A percentile compares a stretch with the other conserved stretches of the same genome.
phyloP scores from a whole-genome alignment of 805 yeast species.

The Candida palmyrensis region DNA sequence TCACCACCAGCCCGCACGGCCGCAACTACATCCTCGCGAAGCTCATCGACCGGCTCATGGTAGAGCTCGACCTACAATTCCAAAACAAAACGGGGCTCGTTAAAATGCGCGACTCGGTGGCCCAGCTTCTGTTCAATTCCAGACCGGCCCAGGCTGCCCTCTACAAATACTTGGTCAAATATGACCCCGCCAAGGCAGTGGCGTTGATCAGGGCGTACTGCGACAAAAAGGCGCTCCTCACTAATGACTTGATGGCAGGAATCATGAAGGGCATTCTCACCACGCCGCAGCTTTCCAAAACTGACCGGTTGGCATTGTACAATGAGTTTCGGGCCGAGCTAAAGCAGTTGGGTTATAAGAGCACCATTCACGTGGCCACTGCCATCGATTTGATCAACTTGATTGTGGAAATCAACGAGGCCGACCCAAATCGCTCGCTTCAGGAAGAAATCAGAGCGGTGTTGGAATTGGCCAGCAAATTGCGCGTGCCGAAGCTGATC shows the following conservation, averaged over 20 bases:
- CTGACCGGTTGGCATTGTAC: constrained; percentile 15
- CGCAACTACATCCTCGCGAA: too few species aligned
- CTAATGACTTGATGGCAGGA: constrained; percentile 13
- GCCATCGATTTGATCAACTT: constrained; percentile 9
- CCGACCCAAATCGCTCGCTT: constrained; percentile 4
- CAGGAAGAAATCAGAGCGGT: constrained; percentile 7
- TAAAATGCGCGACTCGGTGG: constrained; percentile 16
- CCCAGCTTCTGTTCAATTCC: constrained; percentile 11
- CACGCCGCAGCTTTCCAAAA: constrained; percentile 10
- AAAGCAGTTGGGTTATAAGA: constrained; percentile 14
- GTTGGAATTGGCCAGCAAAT: constrained; percentile 6
- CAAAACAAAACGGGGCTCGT: too few species aligned
- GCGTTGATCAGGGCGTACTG: constrained; percentile 18
- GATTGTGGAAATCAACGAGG: constrained; percentile 8
- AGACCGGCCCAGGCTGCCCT: constrained; percentile 11
- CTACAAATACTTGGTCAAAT: constrained; percentile 20
- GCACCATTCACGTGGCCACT: constrained; percentile 8
- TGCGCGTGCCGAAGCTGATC: constrained; percentile 6
- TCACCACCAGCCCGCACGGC: not conserved
- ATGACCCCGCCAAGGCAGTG: constrained; percentile 21
- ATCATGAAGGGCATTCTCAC: constrained; percentile 25
- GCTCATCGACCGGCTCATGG: too few species aligned
- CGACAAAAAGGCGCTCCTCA: constrained; percentile 14
- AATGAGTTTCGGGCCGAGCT: constrained; percentile 13
- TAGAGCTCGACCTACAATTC: too few species aligned